Evolutionary conservation across 495 filamentous ascomycete species (phyloP).

Genomic region (Xeromyces bisporus): DNA sequence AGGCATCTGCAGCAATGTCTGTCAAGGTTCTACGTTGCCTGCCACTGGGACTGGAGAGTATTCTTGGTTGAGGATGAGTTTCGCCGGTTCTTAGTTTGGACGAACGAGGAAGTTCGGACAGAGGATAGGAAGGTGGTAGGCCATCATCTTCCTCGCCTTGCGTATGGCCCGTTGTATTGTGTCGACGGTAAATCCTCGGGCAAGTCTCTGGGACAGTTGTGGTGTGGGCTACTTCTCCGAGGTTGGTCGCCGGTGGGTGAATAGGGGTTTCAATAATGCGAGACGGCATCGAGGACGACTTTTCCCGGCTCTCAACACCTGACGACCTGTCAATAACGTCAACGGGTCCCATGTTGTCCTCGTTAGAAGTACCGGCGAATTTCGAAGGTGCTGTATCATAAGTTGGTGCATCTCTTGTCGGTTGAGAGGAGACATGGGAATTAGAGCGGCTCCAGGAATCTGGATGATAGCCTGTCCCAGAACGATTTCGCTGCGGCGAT

Average conservation of each 20-base stretch:
- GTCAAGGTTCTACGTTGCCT: conserved; percentile 26
- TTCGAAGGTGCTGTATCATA: conserved; percentile 3
- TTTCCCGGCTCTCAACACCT: conserved; percentile 6
- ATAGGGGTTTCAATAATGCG: conserved; percentile 26
- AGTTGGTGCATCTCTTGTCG: conserved; percentile 2
- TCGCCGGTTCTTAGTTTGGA: conserved; percentile 19
- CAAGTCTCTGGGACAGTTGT: conserved; percentile 29
- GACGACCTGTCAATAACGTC: conserved; percentile 1
- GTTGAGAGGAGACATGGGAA: conserved; percentile 1
- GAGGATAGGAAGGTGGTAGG: conserved; percentile 20
- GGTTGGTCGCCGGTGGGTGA: conserved; percentile 10
- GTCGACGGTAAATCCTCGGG: conserved; percentile 14
- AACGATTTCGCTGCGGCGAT: conserved; percentile 1
- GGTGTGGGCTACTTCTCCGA: conserved; percentile 14
- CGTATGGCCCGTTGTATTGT: conserved; percentile 12
- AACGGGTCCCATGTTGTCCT: not conserved
- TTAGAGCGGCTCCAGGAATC: conserved; percentile 2
- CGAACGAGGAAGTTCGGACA: conserved; percentile 10
- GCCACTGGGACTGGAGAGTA: conserved; percentile 27
- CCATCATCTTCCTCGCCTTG: conserved; percentile 27
- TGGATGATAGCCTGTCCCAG: no score
- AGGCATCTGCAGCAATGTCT: conserved; percentile 29
- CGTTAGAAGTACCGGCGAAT: conserved; percentile 6
- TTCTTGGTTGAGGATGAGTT: conserved; percentile 11
- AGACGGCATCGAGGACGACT: conserved; percentile 27